phyloP scores from a whole-genome alignment of 371 early-diverging fungal species.

The Dichotomocladium elegans region DNA sequence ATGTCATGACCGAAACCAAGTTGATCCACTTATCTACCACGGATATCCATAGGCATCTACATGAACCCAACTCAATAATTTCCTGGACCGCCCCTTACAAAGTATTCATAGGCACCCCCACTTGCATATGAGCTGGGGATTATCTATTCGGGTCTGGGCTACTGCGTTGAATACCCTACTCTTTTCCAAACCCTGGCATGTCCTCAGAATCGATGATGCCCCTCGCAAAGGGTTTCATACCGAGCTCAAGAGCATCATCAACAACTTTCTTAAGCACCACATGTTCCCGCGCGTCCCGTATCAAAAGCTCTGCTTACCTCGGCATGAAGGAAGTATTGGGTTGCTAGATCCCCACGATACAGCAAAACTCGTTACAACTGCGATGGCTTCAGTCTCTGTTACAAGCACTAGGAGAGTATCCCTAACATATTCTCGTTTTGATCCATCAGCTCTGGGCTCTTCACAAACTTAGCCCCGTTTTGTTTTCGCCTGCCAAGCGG shows the following conservation, averaged over 20 bases:
- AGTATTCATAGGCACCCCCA: conserved; percentile 3
- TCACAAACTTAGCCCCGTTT: no score
- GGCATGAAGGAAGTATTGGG: conserved; percentile 3
- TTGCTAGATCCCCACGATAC: no score
- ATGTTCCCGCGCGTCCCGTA: conserved; percentile 10
- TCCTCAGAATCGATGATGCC: conserved; percentile 6
- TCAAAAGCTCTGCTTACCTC: neutral
- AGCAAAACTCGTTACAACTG: no score
- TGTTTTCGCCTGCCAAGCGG: neutral
- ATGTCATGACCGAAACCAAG: conserved; percentile 12
- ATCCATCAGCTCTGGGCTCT: no score
- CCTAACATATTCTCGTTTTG: neutral
- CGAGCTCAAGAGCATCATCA: neutral
- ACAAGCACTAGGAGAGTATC: no score
- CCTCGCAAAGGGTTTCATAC: neutral
- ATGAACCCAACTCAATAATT: conserved; percentile 5
- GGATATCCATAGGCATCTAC: conserved; percentile 16
- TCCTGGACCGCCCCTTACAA: conserved; percentile 3
- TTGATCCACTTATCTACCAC: conserved; percentile 6
- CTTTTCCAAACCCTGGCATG: conserved; percentile 24
- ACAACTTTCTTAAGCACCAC: conserved; percentile 2
- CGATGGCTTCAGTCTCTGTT: no score
- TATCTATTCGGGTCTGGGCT: conserved; percentile 19
- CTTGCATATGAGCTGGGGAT: neutral
- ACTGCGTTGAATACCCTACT: conserved; percentile 17